Base-by-base conservation (phyloP, 768 basidiomycete species). In the Baorangia bicolor region DNA sequence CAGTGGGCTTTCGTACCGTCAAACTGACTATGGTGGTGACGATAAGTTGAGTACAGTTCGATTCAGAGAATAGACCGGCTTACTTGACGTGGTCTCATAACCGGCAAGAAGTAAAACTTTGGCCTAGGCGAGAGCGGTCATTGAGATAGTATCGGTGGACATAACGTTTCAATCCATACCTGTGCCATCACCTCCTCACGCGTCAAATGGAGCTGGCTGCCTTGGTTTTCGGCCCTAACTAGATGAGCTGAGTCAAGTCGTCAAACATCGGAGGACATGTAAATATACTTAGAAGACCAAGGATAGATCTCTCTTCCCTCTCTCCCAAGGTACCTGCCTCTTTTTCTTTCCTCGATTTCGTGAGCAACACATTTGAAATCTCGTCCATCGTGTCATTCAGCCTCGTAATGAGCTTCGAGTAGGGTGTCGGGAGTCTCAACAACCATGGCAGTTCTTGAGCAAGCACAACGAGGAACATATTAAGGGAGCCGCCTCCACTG, bases 11-110 rank as follows among this genome's bases (percentile, higher is more conserved):
- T 21, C 43, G 14, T 56, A 60, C 59, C 44, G 59, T 60, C 21
- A 60, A 38, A 40, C 59, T 61, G 35, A 60, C 59, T 60, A 25
- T 1, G 4, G 13, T 3, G n/a, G 28, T 2, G 11, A 14, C 7
- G 11, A 41, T 31, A 23, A 12, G 13, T 27, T 7, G 49, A 53
- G 42, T 20, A 10, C 7, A 3, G 31, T 23, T 48, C 10, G 0
- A 16, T 34, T 12, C 20, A 13, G 12, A 25, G 12, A 8, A 25
- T 14, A 2, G 16, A 35, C 2, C 1, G 2, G 44, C 69, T 40
- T 56, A 73, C 75, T 70, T 1, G 76, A 75, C 1, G 75, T 75
- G 3, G 74, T 75, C 58, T 77, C 74, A 51, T 77, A 77, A 13
- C 75, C 76, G 18, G 71, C 71, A 34, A 76, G 45, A 34, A 78